phyloP scores from a whole-genome alignment of 2,329 filamentous ascomycete species.

The Harringtonia lauricola region DNA sequence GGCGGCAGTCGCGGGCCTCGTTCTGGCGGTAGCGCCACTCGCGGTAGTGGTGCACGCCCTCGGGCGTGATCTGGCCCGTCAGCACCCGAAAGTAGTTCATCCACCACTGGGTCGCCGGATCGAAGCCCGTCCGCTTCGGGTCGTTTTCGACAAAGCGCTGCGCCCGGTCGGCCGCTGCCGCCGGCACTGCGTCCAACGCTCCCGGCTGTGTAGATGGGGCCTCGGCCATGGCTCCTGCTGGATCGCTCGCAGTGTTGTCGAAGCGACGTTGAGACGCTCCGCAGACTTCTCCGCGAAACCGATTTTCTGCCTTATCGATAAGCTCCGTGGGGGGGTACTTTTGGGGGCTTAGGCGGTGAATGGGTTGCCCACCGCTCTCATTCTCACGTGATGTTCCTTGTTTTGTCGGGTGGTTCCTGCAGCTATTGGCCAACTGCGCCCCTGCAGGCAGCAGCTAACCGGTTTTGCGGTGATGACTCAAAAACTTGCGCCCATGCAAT shows the following conservation, averaged over 20 bases:
- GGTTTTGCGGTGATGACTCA: too few relatives aligned
- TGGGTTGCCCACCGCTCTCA: too few relatives aligned
- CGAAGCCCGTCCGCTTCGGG: slow-evolving; percentile 50
- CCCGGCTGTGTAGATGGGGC: neutral
- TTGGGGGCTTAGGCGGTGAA: too few relatives aligned
- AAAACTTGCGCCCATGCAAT: slow-evolving; percentile 1
- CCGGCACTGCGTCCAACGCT: too few relatives aligned
- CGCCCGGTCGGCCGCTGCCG: neutral
- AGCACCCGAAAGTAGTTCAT: slow-evolving; percentile 79
- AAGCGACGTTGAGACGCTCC: too few relatives aligned
- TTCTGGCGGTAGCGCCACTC: slow-evolving; percentile 63
- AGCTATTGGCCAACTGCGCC: neutral
- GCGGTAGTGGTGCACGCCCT: slow-evolving; percentile 67
- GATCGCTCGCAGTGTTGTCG: too few relatives aligned
- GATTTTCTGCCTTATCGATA: too few relatives aligned
- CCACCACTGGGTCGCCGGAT: slow-evolving; percentile 54
- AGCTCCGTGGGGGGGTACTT: too few relatives aligned
- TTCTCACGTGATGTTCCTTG: too few relatives aligned
- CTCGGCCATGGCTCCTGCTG: too few relatives aligned
- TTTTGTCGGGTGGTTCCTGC: too few relatives aligned
- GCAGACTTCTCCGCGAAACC: too few relatives aligned
- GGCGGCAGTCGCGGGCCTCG: slow-evolving; percentile 67
- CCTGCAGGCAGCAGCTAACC: neutral
- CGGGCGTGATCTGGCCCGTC: slow-evolving; percentile 56
- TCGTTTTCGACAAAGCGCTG: slow-evolving; percentile 36